Evolutionary conservation across 345 rosid genomes (phyloP).

Genomic region (Trapa bicornis): DNA sequence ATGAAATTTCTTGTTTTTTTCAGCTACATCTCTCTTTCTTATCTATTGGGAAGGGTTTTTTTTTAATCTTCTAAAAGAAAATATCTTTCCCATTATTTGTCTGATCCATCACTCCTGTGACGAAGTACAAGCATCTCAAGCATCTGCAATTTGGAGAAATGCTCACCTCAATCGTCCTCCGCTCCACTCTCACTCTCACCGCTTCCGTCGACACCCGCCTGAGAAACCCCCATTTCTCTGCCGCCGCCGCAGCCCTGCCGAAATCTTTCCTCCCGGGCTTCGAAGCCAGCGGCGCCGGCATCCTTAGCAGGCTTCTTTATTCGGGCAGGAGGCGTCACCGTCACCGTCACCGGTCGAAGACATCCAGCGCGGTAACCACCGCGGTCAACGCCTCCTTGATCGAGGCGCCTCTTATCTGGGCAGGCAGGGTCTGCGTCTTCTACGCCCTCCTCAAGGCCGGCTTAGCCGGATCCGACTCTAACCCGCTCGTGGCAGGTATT

Average conservation of each 20-base stretch:
- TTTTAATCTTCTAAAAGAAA: too few relatives aligned
- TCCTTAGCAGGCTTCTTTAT: neutral
- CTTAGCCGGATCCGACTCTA: constrained; percentile 71
- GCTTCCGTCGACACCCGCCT: constrained; percentile 16
- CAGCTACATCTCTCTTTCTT: too few relatives aligned
- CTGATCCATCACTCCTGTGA: neutral
- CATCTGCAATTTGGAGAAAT: constrained; percentile 8
- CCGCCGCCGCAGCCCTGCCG: constrained; percentile 1
- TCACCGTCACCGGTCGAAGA: neutral
- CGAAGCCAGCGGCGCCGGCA: neutral
- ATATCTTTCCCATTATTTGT: too few relatives aligned
- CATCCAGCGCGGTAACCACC: constrained; percentile 6
- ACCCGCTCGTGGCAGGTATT: constrained; percentile 70
- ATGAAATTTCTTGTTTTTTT: too few relatives aligned
- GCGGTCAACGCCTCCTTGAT: constrained; percentile 46
- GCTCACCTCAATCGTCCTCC: constrained; percentile 1
- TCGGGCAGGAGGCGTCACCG: neutral
- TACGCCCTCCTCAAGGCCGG: constrained; percentile 77
- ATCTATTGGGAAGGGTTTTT: too few relatives aligned
- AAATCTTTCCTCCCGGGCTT: constrained; percentile 6
- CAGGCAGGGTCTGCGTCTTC: constrained; percentile 62
- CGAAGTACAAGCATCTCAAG: neutral
- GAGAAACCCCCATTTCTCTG: constrained; percentile 9
- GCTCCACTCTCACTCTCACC: neutral
- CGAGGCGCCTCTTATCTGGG: constrained; percentile 73